Percentiles rank a stretch among this genome's conserved stretches.
These are phyloP conservation scores for Paraconiothyrium brasiliense DNA, from an alignment of 2,329 filamentous ascomycete species.

Conservation along the genomic window DNA sequence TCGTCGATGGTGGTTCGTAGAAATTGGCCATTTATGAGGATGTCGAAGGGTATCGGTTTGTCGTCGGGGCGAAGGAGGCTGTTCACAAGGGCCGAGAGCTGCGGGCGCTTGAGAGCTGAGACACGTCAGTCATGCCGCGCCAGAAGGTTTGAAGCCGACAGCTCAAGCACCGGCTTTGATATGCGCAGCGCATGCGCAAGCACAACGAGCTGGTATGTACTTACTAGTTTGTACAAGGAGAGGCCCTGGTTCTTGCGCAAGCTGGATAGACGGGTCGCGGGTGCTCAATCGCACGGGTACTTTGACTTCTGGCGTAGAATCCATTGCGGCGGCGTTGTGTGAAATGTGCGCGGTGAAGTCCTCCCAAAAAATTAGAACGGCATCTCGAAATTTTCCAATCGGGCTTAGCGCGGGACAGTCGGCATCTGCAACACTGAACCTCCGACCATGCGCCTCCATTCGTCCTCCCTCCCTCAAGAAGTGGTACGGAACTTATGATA, in stretches of 20 bases:
- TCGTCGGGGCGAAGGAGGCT: slow-evolving; percentile 65
- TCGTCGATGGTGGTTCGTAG: slow-evolving; percentile 89
- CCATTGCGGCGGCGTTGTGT: slow-evolving; percentile 33
- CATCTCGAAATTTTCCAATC: slow-evolving; percentile 37
- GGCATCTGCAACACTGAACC: slow-evolving; percentile 20
- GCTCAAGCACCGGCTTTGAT: neutral
- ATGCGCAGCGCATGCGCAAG: slow-evolving; percentile 8
- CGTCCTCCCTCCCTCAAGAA: neutral
- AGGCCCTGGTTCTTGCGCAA: slow-evolving; percentile 43
- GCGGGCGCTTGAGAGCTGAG: slow-evolving; percentile 42
- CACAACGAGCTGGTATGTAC: slow-evolving; percentile 12
- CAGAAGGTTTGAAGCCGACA: neutral
- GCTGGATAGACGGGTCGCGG: slow-evolving; percentile 43
- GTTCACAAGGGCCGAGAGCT: slow-evolving; percentile 70
- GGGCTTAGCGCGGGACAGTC: slow-evolving; percentile 37
- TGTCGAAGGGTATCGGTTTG: slow-evolving; percentile 84
- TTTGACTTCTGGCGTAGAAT: slow-evolving; percentile 39
- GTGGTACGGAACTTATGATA: too few species aligned
- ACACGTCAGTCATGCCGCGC: slow-evolving; percentile 21
- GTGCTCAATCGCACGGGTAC: slow-evolving; percentile 49
- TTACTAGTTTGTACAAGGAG: slow-evolving; percentile 47
- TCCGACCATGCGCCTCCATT: neutral
- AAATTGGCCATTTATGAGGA: slow-evolving; percentile 93
- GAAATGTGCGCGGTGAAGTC: slow-evolving; percentile 12
- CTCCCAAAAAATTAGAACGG: slow-evolving; percentile 23